These are phyloP conservation scores for Hericium rajendrae DNA, from an alignment of 768 basidiomycete species.

Conservation along the genomic window DNA sequence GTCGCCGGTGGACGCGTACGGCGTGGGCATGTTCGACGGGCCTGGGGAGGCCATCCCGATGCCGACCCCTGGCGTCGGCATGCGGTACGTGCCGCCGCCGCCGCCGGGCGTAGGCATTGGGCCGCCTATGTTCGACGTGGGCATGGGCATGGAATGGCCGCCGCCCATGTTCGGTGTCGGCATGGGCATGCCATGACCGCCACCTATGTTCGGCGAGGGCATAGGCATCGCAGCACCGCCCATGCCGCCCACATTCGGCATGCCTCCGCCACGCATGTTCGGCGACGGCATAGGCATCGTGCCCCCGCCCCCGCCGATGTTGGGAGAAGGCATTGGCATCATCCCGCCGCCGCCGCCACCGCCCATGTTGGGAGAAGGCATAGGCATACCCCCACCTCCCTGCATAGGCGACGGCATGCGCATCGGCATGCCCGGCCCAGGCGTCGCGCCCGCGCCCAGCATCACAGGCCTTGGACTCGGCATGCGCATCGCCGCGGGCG, in stretches of 20 bases:
- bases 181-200: neutral
- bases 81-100: neutral
- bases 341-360: too few relatives aligned
- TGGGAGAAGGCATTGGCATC: neutral
- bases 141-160: slow-evolving; percentile 2
- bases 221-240: neutral
- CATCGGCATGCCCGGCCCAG: slow-evolving; percentile 2
- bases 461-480: neutral
- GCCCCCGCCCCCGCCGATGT: too few relatives aligned
- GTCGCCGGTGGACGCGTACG: neutral
- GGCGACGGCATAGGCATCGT: slow-evolving; percentile 8
- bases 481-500: slow-evolving; percentile 5
- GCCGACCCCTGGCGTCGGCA: neutral
- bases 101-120: neutral
- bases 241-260: neutral
- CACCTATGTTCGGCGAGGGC: neutral
- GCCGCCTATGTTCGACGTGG: neutral
- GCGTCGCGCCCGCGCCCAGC: slow-evolving; percentile 2
- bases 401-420: slow-evolving; percentile 2
- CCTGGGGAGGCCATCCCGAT: neutral
- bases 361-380: too few relatives aligned
- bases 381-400: too few relatives aligned
- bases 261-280: neutral
- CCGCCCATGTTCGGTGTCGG: neutral
- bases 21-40: slow-evolving; percentile 6